Conservation (phyloP, 768 basidiomycete genomes). For the Collybia sordida region DNA sequence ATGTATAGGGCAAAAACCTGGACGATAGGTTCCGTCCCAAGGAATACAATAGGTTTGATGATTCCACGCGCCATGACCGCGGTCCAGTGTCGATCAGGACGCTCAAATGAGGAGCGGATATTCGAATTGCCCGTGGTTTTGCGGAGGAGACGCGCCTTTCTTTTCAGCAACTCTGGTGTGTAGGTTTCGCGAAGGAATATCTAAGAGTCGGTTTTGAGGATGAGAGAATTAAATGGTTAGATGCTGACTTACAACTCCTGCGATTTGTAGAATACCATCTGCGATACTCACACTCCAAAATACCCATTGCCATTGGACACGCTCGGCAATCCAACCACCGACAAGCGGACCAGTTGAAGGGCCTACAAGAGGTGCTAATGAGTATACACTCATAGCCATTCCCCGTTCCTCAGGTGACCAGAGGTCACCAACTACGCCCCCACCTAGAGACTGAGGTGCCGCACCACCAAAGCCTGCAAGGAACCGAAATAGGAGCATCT, state of each 20-base stretch:
- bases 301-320: conserved; percentile 57
- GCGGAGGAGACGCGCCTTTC: conserved; percentile 35
- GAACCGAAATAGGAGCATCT: conserved; percentile 62
- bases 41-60: conserved; percentile 56
- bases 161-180: conserved; percentile 47
- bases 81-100: conserved; percentile 38
- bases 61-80: conserved; percentile 46
- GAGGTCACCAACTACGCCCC: conserved; percentile 53
- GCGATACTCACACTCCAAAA: conserved; percentile 59
- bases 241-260: conserved; percentile 43
- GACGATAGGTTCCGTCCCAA: conserved; percentile 57
- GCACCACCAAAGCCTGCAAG: conserved; percentile 64
- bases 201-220: conserved; percentile 4
- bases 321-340: conserved; percentile 46
- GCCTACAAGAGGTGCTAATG: conserved; percentile 52
- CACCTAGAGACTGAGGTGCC: conserved; percentile 62
- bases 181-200: conserved; percentile 38
- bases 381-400: conserved; percentile 51
- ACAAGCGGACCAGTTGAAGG: conserved; percentile 36
- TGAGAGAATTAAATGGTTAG: conserved; percentile 4
- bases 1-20: conserved; percentile 59
- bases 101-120: conserved; percentile 43
- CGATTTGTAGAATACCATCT: conserved; percentile 43
- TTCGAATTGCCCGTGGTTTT: conserved; percentile 25
- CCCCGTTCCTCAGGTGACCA: conserved; percentile 54